These are phyloP conservation scores for Stylosanthes scabra DNA, from an alignment of 331 rosid genomes.

Conservation along the genomic window DNA sequence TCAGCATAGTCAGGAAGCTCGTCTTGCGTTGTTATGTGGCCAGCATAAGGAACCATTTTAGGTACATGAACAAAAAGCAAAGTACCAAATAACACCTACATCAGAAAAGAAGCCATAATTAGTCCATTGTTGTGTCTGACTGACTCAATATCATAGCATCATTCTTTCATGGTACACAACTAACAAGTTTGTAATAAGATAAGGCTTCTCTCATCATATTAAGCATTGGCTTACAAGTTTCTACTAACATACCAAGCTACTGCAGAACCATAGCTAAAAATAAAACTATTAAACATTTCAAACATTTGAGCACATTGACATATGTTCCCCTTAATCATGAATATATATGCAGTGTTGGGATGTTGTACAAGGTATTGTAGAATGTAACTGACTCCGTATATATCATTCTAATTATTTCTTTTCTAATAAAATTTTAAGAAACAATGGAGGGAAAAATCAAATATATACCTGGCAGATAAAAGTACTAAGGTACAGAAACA, in stretches of 20 bases:
- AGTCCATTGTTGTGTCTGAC: constrained; percentile 9
- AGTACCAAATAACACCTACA: constrained; percentile 75
- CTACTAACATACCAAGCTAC: background rate
- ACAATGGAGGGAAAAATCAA: background rate
- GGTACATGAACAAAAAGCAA: constrained; percentile 73
- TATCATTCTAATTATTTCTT: too few relatives aligned
- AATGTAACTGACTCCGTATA: too few relatives aligned
- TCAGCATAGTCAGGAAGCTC: constrained; percentile 63
- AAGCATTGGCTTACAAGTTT: constrained; percentile 13
- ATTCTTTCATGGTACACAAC: background rate
- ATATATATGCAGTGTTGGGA: too few relatives aligned
- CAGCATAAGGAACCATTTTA: constrained; percentile 72
- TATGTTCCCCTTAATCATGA: background rate
- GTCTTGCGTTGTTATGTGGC: constrained; percentile 47
- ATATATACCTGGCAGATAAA: constrained; percentile 64
- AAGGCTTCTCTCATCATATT: background rate
- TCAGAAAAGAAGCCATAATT: constrained; percentile 35
- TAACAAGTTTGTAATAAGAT: constrained; percentile 5
- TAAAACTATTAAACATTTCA: background rate
- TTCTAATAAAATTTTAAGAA: background rate
- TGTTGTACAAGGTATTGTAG: too few relatives aligned
- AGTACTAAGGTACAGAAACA: constrained; percentile 53
- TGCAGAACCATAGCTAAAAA: background rate
- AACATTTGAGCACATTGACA: too few relatives aligned
- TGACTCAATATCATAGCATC: background rate